Base-by-base conservation (phyloP, 495 filamentous ascomycete genomes). In the Penicillium antarcticum region DNA sequence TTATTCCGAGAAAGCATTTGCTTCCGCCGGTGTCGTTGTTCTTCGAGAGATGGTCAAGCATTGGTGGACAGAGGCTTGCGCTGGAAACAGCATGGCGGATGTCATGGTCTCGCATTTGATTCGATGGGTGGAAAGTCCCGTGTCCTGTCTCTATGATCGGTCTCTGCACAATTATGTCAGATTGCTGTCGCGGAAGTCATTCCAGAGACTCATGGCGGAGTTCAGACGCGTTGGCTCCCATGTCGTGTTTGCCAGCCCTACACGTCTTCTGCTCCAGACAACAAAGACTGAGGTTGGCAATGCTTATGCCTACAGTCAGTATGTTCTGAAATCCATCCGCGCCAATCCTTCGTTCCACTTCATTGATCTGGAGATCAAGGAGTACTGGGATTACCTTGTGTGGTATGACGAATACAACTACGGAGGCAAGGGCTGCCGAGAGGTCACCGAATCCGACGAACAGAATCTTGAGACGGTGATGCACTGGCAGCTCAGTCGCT, bases 391-490 rank as follows among this genome's bases (percentile, higher is more conserved):
- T 63, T 97, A 97, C 67, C 84, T 99, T 0, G 85, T 96, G n/a
- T 99, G 94, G 94, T 97, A 97, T 54, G 94, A 99, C 66, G 91
- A 96, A 70, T 94, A 91, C 74, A 99, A 99, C 69, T 96, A 97
- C 65, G 94, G 94, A 45, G 94, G 94, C 48, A 96, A 94, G 62
- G 95, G 89, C 3, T 94, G 88, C 61, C 80, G 83, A 26, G 81
- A 94, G 57, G 89, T 97, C 10, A 77, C 87, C 23, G 94, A 95
- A 62, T 76, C 78, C 32, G 92, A 96, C 42, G 80, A 88, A 26
- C 91, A 97, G 66, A 75, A 82, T n/a, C 79, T 99, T 16, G 89
- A 95, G 55, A 92, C 86, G 32, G 84, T 97, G 65, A 97, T 97
- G 94, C 89, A 95, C 65, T 99, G 95, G 95, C 95, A 97, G 67